Conservation (phyloP, 192 early-diverging fungal species). For the Coemansia sp. region DNA sequence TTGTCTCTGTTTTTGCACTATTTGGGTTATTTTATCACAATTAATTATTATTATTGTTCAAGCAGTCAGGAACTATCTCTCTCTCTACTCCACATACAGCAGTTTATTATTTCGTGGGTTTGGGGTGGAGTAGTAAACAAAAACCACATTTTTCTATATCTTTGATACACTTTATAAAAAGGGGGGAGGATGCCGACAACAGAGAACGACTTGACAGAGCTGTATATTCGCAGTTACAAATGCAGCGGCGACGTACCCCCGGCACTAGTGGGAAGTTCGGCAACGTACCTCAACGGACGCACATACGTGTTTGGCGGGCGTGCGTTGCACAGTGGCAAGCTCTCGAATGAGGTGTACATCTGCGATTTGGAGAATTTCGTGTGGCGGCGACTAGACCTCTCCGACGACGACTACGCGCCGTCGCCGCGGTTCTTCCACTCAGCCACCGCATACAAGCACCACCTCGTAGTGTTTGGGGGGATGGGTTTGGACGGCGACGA, state of each 20-base stretch:
- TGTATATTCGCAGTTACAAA: constrained; percentile 53
- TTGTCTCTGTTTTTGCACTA: constrained; percentile 40
- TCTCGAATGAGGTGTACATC: constrained; percentile 70
- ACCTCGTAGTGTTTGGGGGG: constrained; percentile 74
- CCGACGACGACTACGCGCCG: constrained; percentile 3
- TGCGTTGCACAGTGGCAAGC: constrained; percentile 63
- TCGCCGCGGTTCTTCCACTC: constrained; percentile 73
- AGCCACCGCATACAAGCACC: constrained; percentile 64
- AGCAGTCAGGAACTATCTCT: no score
- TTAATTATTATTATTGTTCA: no score
- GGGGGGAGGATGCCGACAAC: constrained; percentile 27
- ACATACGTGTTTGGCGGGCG: constrained; percentile 74
- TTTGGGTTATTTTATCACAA: not conserved
- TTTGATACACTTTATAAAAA: not conserved
- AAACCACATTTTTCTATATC: not conserved
- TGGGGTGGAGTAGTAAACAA: not conserved
- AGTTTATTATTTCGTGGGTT: not conserved
- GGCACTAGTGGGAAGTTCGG: constrained; percentile 68
- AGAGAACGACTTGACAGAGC: constrained; percentile 51
- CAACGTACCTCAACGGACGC: constrained; percentile 59
- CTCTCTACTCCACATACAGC: no score
- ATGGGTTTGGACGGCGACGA: constrained; percentile 63
- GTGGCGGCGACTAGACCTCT: constrained; percentile 59
- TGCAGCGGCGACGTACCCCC: constrained; percentile 71
- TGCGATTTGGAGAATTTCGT: constrained; percentile 62